Base-by-base conservation (phyloP, 768 basidiomycete species). In the Rhodocollybia butyracea region DNA sequence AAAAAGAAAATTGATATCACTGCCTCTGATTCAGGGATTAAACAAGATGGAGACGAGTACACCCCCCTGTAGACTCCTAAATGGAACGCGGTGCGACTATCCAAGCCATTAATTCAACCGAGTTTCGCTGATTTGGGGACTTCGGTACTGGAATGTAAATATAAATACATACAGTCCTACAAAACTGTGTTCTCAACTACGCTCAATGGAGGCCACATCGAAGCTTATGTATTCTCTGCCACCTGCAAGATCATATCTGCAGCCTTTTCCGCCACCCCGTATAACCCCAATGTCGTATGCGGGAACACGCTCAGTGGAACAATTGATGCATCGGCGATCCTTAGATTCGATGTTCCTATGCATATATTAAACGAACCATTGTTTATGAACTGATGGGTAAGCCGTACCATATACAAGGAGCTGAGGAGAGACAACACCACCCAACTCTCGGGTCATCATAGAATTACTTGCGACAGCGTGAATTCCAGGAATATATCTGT, bases 301-400 rank as follows among this genome's bases (percentile, higher is more conserved):
- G 61, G 59, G 36, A 61, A 59, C 32, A 68, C 48, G 5, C 65
- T 66, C 27, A 68, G 38, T 4, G 67, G 69, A 26, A 68, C 39
- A 38, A 69, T 59, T n/a, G 59, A 61, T 10, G 67, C 67, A 53
- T 68, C 68, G 8, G 64, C 64, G 5, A 69, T 62, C 11, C 66
- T 62, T 6, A 70, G 57, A 53, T 61, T 61, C n/a, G 58, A 59
- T 11, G 58, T 59, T 12, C 58, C 60, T 59, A 22, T 0, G 11
- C 4, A 7, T 24, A 34, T 21, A 13, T 15, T 10, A 19, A 51
- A 10, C 26, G 40, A n/a, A 31, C 40, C 43, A 19, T 46, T 12
- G 3, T 13, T 36, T 27, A 17, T 40, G 17, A 31, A 7, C 30
- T 5, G 17, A 45, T 12, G 26, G 3, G 17, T 27, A 11, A 21